Conservation (phyloP, 805 yeast species). For the Lipomyces sp. region DNA sequence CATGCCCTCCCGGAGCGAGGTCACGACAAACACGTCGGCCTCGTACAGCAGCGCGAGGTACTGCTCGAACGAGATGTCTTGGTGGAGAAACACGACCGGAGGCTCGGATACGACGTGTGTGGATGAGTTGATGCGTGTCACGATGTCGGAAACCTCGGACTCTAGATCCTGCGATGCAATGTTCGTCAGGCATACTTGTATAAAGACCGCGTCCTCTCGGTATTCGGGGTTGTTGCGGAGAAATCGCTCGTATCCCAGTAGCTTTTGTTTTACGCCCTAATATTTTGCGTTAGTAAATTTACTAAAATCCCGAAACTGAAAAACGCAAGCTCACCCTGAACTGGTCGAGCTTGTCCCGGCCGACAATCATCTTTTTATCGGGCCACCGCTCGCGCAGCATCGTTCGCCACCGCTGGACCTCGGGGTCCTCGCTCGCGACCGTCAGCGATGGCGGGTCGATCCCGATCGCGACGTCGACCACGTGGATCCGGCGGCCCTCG, state of each 20-base stretch:
- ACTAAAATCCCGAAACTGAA: no score
- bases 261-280: constrained; percentile 77
- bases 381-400: constrained; percentile 78
- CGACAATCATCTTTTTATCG: constrained; percentile 65
- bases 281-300: no score
- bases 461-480: constrained; percentile 42
- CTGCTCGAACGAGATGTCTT: constrained; percentile 85
- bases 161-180: constrained; percentile 57
- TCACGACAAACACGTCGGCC: constrained; percentile 83
- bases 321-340: constrained; percentile 54
- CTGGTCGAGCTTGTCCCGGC: constrained; percentile 83
- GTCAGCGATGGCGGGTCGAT: constrained; percentile 47
- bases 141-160: constrained; percentile 68
- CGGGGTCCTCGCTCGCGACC: constrained; percentile 45
- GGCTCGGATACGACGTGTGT: constrained; percentile 70
- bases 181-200: constrained; percentile 74
- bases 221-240: constrained; percentile 68
- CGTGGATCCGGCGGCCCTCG: constrained; percentile 40
- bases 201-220: constrained; percentile 64
- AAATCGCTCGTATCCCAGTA: constrained; percentile 81
- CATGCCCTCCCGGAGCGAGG: constrained; percentile 95
- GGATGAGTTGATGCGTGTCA: constrained; percentile 74
- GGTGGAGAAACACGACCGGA: constrained; percentile 73
- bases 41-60: constrained; percentile 81
- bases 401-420: constrained; percentile 52